These are phyloP conservation scores for Globisporangium megalacanthum DNA, from an alignment of 352 stramenopile species.

Conservation along the genomic window DNA sequence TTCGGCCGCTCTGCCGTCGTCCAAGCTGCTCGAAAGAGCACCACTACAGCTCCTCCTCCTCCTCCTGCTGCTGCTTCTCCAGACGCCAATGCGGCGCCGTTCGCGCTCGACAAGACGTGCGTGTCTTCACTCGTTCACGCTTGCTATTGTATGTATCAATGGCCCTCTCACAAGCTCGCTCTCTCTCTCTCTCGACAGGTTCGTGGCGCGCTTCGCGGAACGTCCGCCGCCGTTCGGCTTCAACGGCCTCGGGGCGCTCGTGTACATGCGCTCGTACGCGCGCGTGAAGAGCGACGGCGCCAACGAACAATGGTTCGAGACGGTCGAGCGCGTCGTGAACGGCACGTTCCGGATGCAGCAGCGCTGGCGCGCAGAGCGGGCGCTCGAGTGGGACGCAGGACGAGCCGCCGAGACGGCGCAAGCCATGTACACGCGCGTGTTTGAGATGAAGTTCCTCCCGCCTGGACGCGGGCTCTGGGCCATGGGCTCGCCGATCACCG, in stretches of 20 bases:
- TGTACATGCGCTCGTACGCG: slow-evolving; percentile 91
- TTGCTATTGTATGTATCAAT: not conserved
- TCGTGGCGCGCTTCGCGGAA: slow-evolving; percentile 46
- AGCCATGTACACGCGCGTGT: slow-evolving; percentile 92
- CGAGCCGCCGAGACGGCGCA: slow-evolving; percentile 51
- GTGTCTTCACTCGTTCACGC: too few species aligned
- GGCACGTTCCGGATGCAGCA: slow-evolving; percentile 93
- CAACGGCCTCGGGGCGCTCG: slow-evolving; percentile 91
- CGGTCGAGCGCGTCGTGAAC: slow-evolving; percentile 91
- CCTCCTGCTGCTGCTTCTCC: not conserved
- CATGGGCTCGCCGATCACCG: slow-evolving; percentile 92
- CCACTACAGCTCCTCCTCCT: not conserved
- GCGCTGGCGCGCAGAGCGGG: slow-evolving; percentile 57
- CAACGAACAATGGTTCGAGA: slow-evolving; percentile 89
- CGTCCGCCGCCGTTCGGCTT: slow-evolving; percentile 85
- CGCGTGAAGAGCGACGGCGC: slow-evolving; percentile 71
- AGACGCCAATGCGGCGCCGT: not conserved
- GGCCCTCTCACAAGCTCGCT: not conserved
- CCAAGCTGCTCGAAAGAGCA: not conserved
- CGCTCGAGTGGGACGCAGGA: slow-evolving; percentile 63
- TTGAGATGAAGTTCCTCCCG: slow-evolving; percentile 93
- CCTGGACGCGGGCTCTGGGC: slow-evolving; percentile 91
- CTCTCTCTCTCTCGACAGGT: slow-evolving; percentile 13
- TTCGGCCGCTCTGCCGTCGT: not conserved
- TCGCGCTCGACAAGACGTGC: slow-evolving; percentile 14